Evolutionary conservation across 169 alveolate genomes (phyloP).

Genomic region (Plasmodium gonderi): DNA sequence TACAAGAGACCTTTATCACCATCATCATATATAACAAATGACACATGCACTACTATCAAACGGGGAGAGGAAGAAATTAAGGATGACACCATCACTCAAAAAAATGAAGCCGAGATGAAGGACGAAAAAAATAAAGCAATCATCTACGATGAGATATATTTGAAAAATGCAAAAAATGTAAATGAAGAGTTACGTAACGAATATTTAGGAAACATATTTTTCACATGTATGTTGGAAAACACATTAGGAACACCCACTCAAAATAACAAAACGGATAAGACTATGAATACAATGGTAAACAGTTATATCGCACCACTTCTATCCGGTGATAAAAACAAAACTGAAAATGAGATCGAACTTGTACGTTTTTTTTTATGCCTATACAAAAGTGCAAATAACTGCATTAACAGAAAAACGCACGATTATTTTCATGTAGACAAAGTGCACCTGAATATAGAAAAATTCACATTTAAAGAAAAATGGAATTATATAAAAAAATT

Average conservation of each 20-base stretch:
- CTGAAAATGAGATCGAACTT: neutral
- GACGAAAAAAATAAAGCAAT: neutral
- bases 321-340: neutral
- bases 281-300: neutral
- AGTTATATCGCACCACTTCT: neutral
- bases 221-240: neutral
- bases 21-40: neutral
- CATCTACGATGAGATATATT: neutral
- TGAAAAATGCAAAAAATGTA: neutral
- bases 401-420: constrained; percentile 13
- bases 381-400: constrained; percentile 13
- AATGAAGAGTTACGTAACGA: neutral
- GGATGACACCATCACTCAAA: neutral
- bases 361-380: neutral
- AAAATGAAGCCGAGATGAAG: neutral
- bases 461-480: constrained; percentile 34
- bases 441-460: constrained; percentile 64
- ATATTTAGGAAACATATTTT: neutral
- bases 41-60: no score
- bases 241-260: neutral
- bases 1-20: neutral
- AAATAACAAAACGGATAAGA: neutral
- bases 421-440: constrained; percentile 74
- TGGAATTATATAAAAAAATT: constrained; percentile 72
- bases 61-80: neutral